Conservation (phyloP, 805 yeast genomes). For the Saturnispora gosingensis region DNA sequence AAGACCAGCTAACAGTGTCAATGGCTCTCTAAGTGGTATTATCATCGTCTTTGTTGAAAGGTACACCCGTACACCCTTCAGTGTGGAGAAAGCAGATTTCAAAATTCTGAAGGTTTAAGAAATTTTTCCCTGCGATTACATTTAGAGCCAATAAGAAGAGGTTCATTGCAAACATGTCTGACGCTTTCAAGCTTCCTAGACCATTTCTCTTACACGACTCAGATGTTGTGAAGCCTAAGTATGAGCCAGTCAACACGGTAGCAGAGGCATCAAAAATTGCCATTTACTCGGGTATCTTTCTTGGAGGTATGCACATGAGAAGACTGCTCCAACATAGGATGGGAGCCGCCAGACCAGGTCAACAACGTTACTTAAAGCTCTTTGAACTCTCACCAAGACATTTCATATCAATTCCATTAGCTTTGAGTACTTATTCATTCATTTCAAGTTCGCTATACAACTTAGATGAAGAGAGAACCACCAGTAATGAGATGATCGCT, state of each 20-base stretch:
- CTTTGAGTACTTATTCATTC: constrained; percentile 26
- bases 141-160: not conserved
- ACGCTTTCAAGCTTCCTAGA: constrained; percentile 19
- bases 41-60: not conserved
- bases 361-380: constrained; percentile 25
- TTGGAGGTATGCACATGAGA: constrained; percentile 31
- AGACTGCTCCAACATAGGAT: constrained; percentile 28
- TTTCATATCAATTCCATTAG: constrained; percentile 27
- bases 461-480: constrained; percentile 22
- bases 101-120: not conserved
- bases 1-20: not conserved
- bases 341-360: constrained; percentile 32
- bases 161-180: constrained; percentile 5
- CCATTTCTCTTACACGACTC: constrained; percentile 22
- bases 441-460: constrained; percentile 26
- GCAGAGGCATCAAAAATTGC: constrained; percentile 22
- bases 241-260: constrained; percentile 26
- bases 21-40: not conserved
- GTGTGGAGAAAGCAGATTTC: not conserved
- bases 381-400: constrained; percentile 25
- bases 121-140: not conserved
- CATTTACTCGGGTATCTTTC: constrained; percentile 24
- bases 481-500: constrained; percentile 25
- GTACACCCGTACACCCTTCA: not conserved
- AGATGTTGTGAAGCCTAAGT: constrained; percentile 7